A percentile compares a stretch with the other conserved stretches of the same genome.
These are phyloP conservation scores for Termitomyces heimii DNA, from an alignment of 768 basidiomycete genomes.

Conservation along the genomic window DNA sequence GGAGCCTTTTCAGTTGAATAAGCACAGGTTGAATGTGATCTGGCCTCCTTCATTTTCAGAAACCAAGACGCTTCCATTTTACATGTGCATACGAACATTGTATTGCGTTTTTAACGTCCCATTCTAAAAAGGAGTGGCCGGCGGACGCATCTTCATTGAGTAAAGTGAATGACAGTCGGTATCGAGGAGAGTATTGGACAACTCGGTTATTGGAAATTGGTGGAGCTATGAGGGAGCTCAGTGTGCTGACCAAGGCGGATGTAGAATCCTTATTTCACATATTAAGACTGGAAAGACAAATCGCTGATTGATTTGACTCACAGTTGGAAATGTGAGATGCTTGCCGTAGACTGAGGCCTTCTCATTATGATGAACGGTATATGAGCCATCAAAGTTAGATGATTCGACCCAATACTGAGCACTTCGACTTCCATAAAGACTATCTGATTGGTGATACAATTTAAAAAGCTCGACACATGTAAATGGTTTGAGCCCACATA, in stretches of 20 bases:
- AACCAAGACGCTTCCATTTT: neutral
- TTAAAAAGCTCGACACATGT: neutral
- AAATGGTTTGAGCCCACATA: neutral
- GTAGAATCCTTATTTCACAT: conserved; percentile 9
- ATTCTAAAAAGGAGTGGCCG: conserved; percentile 52
- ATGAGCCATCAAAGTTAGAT: conserved; percentile 9
- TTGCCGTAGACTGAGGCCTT: conserved; percentile 20
- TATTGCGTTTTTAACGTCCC: conserved; percentile 70
- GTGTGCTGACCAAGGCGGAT: conserved; percentile 20
- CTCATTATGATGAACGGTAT: conserved; percentile 16
- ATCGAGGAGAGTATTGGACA: conserved; percentile 74
- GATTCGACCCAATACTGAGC: neutral
- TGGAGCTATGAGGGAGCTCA: conserved; percentile 32
- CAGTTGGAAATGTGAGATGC: conserved; percentile 23
- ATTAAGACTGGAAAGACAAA: conserved; percentile 13
- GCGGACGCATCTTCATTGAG: conserved; percentile 84
- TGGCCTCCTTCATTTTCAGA: conserved; percentile 22
- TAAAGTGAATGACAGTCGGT: conserved; percentile 87
- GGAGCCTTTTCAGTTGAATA: conserved; percentile 52
- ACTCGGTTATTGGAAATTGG: conserved; percentile 42
- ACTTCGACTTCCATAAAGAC: neutral
- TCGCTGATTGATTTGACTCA: conserved; percentile 3
- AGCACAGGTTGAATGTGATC: conserved; percentile 68
- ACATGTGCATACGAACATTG: conserved; percentile 41
- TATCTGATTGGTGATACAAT: neutral